A percentile compares a stretch with the other conserved stretches of the same genome.
phyloP scores from a whole-genome alignment of 495 filamentous ascomycete genomes.

The Alectoria sarmentosa region DNA sequence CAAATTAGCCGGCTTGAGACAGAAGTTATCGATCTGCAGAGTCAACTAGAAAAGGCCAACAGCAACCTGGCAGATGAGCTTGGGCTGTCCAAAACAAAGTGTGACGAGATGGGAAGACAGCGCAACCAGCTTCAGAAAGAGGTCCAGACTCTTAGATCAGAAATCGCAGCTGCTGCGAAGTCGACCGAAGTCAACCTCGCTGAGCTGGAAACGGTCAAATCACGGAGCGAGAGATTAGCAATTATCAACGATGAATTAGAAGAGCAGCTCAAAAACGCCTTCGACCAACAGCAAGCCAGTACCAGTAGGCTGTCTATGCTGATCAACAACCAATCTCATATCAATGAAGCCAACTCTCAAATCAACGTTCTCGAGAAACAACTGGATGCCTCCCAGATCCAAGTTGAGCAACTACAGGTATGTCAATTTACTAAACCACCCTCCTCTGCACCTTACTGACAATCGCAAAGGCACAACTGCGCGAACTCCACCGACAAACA shows the following conservation, averaged over 20 bases:
- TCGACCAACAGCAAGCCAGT: constrained; percentile 79
- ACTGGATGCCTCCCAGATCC: constrained; percentile 44
- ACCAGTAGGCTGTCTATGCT: constrained; percentile 69
- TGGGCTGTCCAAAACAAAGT: constrained; percentile 35
- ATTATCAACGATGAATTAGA: constrained; percentile 92
- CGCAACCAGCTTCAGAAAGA: constrained; percentile 46
- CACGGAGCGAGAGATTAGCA: constrained; percentile 75
- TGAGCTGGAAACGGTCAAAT: constrained; percentile 50
- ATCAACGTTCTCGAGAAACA: constrained; percentile 43
- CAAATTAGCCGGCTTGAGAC: constrained; percentile 31
- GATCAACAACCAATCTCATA: constrained; percentile 47
- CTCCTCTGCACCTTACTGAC: constrained; percentile 20
- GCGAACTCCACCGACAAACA: constrained; percentile 30
- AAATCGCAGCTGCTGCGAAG: constrained; percentile 61
- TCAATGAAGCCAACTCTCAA: constrained; percentile 41
- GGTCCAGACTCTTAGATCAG: constrained; percentile 50
- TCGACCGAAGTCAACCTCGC: constrained; percentile 63
- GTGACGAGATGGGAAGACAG: constrained; percentile 37
- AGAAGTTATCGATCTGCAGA: constrained; percentile 29
- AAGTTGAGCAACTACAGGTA: constrained; percentile 47
- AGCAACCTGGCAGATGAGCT: constrained; percentile 36
- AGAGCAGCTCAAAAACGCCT: constrained; percentile 91
- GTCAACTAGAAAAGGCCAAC: constrained; percentile 31
- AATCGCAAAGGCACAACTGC: constrained; percentile 18
- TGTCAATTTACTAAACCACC: constrained; percentile 10